phyloP scores from a whole-genome alignment of 352 stramenopile genomes.

The Thraustotheca clavata region DNA sequence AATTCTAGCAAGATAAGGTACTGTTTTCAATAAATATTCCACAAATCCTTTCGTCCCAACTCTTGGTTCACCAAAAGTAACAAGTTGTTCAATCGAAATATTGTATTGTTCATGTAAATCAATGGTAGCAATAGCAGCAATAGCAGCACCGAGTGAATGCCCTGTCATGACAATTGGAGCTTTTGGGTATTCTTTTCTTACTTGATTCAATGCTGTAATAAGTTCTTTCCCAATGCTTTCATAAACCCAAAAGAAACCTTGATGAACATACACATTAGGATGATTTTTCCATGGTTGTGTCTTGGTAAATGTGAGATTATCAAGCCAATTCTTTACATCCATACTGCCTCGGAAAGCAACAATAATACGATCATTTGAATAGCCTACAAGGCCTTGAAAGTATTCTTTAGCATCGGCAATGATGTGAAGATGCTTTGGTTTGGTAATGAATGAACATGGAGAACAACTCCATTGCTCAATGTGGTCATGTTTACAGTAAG shows the following conservation, averaged over 20 bases:
- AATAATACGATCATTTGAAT: constrained; percentile 44
- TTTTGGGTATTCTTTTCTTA: constrained; percentile 31
- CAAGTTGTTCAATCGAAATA: constrained; percentile 40
- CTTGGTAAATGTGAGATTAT: constrained; percentile 81
- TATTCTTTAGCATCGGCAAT: constrained; percentile 62
- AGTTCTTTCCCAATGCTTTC: constrained; percentile 48
- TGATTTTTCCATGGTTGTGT: constrained; percentile 50
- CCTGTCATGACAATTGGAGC: constrained; percentile 54
- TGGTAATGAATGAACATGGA: constrained; percentile 51
- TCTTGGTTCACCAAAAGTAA: constrained; percentile 72
- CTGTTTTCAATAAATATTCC: constrained; percentile 35
- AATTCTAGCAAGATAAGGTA: constrained; percentile 55
- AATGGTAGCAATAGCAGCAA: constrained; percentile 64
- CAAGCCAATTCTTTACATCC: constrained; percentile 75
- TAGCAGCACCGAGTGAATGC: constrained; percentile 64
- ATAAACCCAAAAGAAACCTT: constrained; percentile 79
- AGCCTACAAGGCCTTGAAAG: constrained; percentile 75
- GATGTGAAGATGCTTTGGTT: constrained; percentile 37
- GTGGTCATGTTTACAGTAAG: constrained; percentile 57
- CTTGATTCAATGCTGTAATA: constrained; percentile 26
- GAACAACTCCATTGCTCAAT: constrained; percentile 69
- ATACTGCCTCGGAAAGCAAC: constrained; percentile 79
- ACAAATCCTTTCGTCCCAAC: constrained; percentile 67
- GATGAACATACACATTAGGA: constrained; percentile 52
- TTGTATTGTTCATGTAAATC: constrained; percentile 58